A percentile compares a stretch with the other conserved stretches of the same genome.
These are phyloP conservation scores for Neofusicoccum kwambonambiense DNA, from an alignment of 2,329 filamentous ascomycete species.

Conservation along the genomic window DNA sequence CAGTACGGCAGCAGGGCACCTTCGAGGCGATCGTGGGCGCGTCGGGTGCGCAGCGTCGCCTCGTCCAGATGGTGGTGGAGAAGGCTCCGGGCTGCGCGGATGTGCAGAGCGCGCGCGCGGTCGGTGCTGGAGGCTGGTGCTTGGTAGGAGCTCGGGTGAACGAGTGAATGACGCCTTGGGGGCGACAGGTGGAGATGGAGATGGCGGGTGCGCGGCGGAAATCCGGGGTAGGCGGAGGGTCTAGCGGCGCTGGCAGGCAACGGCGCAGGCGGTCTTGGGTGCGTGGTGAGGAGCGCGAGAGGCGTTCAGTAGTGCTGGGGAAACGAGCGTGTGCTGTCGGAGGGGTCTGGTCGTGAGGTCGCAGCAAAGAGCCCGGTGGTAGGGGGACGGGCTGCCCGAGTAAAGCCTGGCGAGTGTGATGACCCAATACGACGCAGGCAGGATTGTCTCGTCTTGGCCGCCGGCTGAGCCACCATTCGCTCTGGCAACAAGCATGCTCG, in stretches of 20 bases:
- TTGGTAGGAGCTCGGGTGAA: slow-evolving; percentile 15
- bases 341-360: slow-evolving; percentile 5
- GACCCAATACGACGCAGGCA: slow-evolving; percentile 4
- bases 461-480: slow-evolving; percentile 10
- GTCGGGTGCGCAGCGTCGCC: not conserved
- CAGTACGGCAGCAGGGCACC: not conserved
- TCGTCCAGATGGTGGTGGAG: not conserved
- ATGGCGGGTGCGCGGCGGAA: slow-evolving; percentile 17
- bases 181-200: slow-evolving; percentile 9
- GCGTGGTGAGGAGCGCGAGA: not conserved
- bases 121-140: not conserved
- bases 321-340: slow-evolving; percentile 3
- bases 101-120: not conserved
- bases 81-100: not conserved
- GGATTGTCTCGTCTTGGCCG: slow-evolving; percentile 4
- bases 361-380: not conserved
- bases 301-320: not conserved
- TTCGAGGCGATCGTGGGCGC: not conserved
- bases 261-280: not conserved
- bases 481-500: slow-evolving; percentile 3
- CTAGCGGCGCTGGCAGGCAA: not conserved
- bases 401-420: not conserved
- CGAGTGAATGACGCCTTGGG: slow-evolving; percentile 8
- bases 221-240: slow-evolving; percentile 14
- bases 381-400: slow-evolving; percentile 4